A percentile compares a stretch with the other conserved stretches of the same genome.
phyloP scores from a whole-genome alignment of 1,284 basidiomycete species.

The Boletus calvinii region DNA sequence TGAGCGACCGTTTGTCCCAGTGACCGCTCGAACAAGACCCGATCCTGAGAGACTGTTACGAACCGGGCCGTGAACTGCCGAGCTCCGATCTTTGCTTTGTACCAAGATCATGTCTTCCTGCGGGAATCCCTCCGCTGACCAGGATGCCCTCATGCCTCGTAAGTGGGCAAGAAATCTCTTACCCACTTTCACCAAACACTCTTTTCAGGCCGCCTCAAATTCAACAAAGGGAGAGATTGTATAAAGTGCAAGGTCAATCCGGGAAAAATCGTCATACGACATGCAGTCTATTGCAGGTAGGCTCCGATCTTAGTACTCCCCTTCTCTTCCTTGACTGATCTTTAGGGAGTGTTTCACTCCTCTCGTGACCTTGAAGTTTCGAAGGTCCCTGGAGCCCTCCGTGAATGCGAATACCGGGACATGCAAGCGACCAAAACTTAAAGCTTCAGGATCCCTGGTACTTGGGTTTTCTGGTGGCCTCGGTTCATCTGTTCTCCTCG shows the following conservation, averaged over 20 bases:
- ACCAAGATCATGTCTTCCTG: conserved; percentile 43
- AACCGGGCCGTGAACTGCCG: no score
- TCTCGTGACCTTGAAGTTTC: conserved; percentile 62
- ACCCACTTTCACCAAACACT: not conserved
- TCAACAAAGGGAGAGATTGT: conserved; percentile 63
- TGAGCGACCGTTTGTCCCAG: no score
- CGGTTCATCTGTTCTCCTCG: conserved; percentile 69
- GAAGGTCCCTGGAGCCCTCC: conserved; percentile 59
- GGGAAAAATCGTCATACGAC: conserved; percentile 71
- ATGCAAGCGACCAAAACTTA: conserved; percentile 51
- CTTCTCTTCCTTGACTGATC: not conserved
- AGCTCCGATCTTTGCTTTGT: no score
- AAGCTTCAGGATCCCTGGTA: conserved; percentile 64
- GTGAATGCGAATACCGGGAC: conserved; percentile 47
- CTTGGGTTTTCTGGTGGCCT: conserved; percentile 74
- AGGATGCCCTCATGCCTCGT: conserved; percentile 65
- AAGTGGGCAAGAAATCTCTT: conserved; percentile 26
- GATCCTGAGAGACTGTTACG: no score
- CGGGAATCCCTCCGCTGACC: conserved; percentile 57
- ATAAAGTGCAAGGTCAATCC: conserved; percentile 64
- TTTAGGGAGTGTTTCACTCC: conserved; percentile 66
- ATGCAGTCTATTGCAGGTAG: conserved; percentile 82
- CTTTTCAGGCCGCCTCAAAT: conserved; percentile 54
- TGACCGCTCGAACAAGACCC: no score
- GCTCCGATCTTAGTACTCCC: conserved; percentile 18